Base-by-base conservation (phyloP, 2,329 filamentous ascomycete genomes). In the Cordyceps militaris region DNA sequence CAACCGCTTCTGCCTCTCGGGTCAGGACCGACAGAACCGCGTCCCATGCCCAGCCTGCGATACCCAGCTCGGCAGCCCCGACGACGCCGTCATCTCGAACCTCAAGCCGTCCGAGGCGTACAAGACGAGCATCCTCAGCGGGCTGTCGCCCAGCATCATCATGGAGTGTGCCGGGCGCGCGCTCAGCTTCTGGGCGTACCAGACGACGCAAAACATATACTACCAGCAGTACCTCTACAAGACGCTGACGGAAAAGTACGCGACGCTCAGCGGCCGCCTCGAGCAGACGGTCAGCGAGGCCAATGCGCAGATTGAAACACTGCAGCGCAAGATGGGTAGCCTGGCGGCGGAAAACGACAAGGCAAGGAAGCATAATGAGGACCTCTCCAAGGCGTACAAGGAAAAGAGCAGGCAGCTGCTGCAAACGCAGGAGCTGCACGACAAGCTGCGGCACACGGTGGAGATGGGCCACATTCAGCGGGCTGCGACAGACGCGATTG, bases 21-120 rank as follows among this genome's bases (percentile, higher is more conserved):
- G 73, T 16, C 63, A 64, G 24, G 65, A 66, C 7, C 46, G 60
- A 2, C 61, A 61, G 9, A 60, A 60, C 9, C 76, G 80, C 24
- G 75, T 76, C 3, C 66, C 73, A 1, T 97, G 92, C 67, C 92
- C 91, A 56, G 89, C 88, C 26, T 97, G 93, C 67, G 76, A 82
- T 34, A 80, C 83, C 2, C 77, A 78, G 9, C 79, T 97, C 2
- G 74, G 76, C 8, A 88, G 86, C 61, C 84, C 84, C 0, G 88
- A 95, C 64, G 90, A 95, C 73, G 88, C 85, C 4, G 83, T 88
- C 10, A 77, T 86, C 21, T 82, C 86, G 1, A 80, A 84, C 30
- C 77, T 97, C 42, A 88, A 86, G 60, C 91, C 91, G 0, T 86
- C 84, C 0, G 92, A 97, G 66, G 91, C 95, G 63, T 96, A 94